Evolutionary conservation across 148 eudicot species (phyloP).

Genomic region (Chenopodium berlandieri): DNA sequence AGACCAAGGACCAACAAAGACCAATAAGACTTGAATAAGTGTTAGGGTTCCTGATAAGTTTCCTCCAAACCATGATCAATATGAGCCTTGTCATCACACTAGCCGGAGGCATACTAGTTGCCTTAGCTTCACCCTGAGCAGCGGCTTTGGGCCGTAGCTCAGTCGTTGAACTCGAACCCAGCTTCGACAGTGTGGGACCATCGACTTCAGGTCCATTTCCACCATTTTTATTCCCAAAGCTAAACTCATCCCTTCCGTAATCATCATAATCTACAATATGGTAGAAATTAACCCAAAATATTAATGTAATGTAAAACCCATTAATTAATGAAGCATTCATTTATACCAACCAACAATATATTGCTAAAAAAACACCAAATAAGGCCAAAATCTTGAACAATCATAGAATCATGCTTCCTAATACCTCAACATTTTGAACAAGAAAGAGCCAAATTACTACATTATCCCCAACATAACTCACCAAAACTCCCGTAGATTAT

Average conservation of each 20-base stretch:
- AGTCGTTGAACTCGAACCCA: slow-evolving; percentile 87
- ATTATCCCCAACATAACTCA: neutral
- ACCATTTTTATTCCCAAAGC: slow-evolving; percentile 60
- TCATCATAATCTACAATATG: slow-evolving; percentile 70
- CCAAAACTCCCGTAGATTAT: slow-evolving; percentile 20
- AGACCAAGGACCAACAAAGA: slow-evolving; percentile 75
- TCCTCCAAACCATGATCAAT: slow-evolving; percentile 90
- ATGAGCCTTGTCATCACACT: slow-evolving; percentile 87
- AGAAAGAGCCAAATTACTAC: neutral
- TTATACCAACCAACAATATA: neutral
- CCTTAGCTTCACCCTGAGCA: slow-evolving; percentile 40
- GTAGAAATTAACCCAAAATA: neutral
- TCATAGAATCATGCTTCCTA: slow-evolving; percentile 22
- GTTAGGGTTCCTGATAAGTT: slow-evolving; percentile 81
- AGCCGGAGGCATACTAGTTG: slow-evolving; percentile 71
- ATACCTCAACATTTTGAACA: slow-evolving; percentile 25
- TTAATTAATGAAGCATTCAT: neutral
- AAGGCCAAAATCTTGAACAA: slow-evolving; percentile 16
- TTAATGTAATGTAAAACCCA: neutral
- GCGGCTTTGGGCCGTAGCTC: slow-evolving; percentile 74
- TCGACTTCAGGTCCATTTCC: slow-evolving; percentile 44
- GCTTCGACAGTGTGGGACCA: slow-evolving; percentile 74
- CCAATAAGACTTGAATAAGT: slow-evolving; percentile 84
- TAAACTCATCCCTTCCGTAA: slow-evolving; percentile 78
- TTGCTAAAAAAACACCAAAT: slow-evolving; percentile 4